Evolutionary conservation across 768 basidiomycete genomes (phyloP).

Genomic region (Suillus subaureus): DNA sequence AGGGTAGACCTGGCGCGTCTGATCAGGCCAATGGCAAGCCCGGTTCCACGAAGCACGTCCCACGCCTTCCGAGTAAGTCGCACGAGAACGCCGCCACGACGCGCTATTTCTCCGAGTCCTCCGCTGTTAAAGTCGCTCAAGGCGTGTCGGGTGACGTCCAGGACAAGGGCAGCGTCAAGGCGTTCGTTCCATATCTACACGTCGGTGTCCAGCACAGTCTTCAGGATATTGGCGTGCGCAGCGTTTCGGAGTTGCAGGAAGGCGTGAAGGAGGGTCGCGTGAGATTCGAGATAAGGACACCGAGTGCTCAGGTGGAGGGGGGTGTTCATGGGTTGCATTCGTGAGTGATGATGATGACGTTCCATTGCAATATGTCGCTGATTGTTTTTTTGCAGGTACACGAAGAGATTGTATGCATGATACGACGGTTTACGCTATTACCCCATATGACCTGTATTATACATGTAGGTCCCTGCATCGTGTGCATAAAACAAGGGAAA

Average conservation of each 20-base stretch:
- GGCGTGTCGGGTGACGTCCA: constrained; percentile 96
- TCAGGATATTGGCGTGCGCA: constrained; percentile 87
- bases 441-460: neutral
- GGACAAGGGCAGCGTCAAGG: constrained; percentile 94
- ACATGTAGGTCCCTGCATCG: neutral
- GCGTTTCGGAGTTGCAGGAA: constrained; percentile 64
- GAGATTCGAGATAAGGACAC: constrained; percentile 90
- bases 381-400: constrained; percentile 44
- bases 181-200: constrained; percentile 86
- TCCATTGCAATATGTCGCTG: constrained; percentile 1
- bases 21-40: constrained; percentile 26
- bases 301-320: constrained; percentile 94
- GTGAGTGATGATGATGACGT: constrained; percentile 49
- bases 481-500: constrained; percentile 3
- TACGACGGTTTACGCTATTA: neutral
- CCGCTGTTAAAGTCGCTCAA: constrained; percentile 93
- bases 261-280: constrained; percentile 68
- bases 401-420: constrained; percentile 56
- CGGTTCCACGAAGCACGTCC: constrained; percentile 47
- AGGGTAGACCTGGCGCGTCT: constrained; percentile 50
- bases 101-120: constrained; percentile 58
- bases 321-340: constrained; percentile 96
- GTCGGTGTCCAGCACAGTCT: constrained; percentile 89
- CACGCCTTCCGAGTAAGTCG: constrained; percentile 46
- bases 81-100: constrained; percentile 95